Evolutionary conservation across 352 stramenopile species (phyloP), one percentile per base, ranked within the genome.

Genomic region (Saprolegnia diclina): DNA sequence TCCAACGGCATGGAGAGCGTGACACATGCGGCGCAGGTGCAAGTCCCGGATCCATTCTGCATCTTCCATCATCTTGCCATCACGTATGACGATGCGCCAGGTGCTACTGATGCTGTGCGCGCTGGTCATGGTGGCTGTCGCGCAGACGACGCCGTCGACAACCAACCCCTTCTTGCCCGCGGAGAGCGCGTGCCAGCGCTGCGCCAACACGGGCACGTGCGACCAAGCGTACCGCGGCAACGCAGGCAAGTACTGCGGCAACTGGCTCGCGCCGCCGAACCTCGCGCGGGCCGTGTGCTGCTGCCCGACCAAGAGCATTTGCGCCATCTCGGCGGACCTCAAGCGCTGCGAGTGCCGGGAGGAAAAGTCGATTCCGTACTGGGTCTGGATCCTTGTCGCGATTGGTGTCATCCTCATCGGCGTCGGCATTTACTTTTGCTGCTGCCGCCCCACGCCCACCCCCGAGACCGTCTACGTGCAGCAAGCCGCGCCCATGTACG

Each of bases 191-290:
- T 62, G 54, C 54, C 26, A 22, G 35, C 54, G 29, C 16, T 62
- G 54, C 35, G 54, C 54, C 26, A 62, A 62, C 35, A 9, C 6
- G 9, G 21, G 21, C 26, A 24, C 22, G 9, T 62, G 54, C 54
- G 10, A n/a, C 35, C 26, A 38, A 22, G 54, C 54, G 26, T 62
- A 40, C 54, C 22, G 19, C 21, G 29, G 29, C 26, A 38, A 21
- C 21, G 19, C 54, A 3, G 54, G 54, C 54, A 62, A 62, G 32
- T 62, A 62, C 22, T 62, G 54, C 54, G 18, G n/a, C 35, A 38
- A 38, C 11, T 62, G 26, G 26, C 1, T 62, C 29, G 54, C 24
- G 50, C 19, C 26, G 5, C 32, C 54, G 0, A 42, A 42, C 54
- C 18, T 48, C 13, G 42, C 18, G 13, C 18, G 13, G 42, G 13